Evolutionary conservation across 352 stramenopile genomes (phyloP), one percentile per base, ranked within the genome.

Genomic region (Globisporangium uncinulatum): DNA sequence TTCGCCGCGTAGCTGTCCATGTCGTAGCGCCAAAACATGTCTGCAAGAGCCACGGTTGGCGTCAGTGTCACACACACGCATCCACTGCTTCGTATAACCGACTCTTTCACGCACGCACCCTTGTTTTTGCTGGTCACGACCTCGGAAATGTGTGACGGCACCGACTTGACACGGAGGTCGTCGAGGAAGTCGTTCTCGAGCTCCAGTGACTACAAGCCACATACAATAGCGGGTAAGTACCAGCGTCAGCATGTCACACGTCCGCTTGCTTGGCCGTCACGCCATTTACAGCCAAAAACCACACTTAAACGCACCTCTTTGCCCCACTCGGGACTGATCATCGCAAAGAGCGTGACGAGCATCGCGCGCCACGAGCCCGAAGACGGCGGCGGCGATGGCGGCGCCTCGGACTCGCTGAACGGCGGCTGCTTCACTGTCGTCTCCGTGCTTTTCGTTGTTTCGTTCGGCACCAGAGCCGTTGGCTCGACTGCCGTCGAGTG

Each of bases 1-100:
- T 87, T 87, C 14, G 76, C 76, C 10, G 76, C 76, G 51, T 87
- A 87, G 65, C 72, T 83, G 64, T 87, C 74, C 76, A 83, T 82
- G 48, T 87, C 76, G 51, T 74, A 85, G 45, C 76, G 74, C 76
- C 76, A 87, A 52, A 87, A 82, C 15, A 82, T 48, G 1, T 71
- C 63, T 71, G 20, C 13, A 43, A 11, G 39, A 13, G 52, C 15
- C 3, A 42, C 13, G 54, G 6, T 3, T 31, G 14, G 39, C 10
- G 13, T 49, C 41, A 13, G 3, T 37, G 43, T n/a, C 21, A 8
- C 21, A 17, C 54, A 56, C 6, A 52, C 10, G 10, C 34, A 39
- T 29, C 24, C 24, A 29, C 24, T 29, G 24, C 24, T 1, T 29
- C 24, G 4, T 29, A 29, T 29, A 29, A 29, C 24, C 24, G 24